These are phyloP conservation scores for Strombidium stylifer DNA, from an alignment of 73 alveolate genomes.

Conservation along the genomic window DNA sequence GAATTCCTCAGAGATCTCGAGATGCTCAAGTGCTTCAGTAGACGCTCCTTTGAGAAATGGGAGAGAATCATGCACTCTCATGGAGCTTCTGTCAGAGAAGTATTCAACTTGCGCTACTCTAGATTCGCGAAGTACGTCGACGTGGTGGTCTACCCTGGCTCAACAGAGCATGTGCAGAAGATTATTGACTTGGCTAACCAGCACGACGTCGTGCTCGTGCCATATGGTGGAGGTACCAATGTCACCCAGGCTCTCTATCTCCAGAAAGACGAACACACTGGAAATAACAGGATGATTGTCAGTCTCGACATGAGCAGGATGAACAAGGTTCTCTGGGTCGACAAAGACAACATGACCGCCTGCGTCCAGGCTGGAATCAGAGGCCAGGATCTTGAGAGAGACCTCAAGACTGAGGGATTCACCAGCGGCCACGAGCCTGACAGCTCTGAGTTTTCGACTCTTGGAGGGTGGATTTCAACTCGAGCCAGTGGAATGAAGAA, in stretches of 20 bases:
- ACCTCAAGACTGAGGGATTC: slow-evolving; percentile 79
- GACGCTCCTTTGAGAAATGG: slow-evolving; percentile 67
- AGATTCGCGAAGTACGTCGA: slow-evolving; percentile 69
- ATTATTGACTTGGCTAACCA: slow-evolving; percentile 64
- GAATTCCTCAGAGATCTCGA: slow-evolving; percentile 60
- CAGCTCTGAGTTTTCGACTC: slow-evolving; percentile 81
- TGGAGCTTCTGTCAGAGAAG: slow-evolving; percentile 85
- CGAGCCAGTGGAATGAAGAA: slow-evolving; percentile 96
- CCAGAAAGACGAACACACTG: slow-evolving; percentile 53
- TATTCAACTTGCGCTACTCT: slow-evolving; percentile 56
- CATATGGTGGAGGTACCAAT: slow-evolving; percentile 96
- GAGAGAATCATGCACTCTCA: slow-evolving; percentile 88
- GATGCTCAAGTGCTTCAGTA: slow-evolving; percentile 51
- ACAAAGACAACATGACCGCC: slow-evolving; percentile 84
- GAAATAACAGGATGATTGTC: slow-evolving; percentile 81
- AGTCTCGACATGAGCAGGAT: slow-evolving; percentile 81
- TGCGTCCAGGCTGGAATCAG: slow-evolving; percentile 89
- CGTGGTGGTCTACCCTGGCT: slow-evolving; percentile 68
- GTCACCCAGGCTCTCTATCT: slow-evolving; percentile 87
- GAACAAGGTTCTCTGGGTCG: slow-evolving; percentile 80
- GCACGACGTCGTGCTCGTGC: slow-evolving; percentile 72
- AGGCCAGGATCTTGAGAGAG: slow-evolving; percentile 89
- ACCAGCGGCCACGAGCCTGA: slow-evolving; percentile 94
- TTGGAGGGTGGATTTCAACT: slow-evolving; percentile 93
- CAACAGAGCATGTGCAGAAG: slow-evolving; percentile 63